Base-by-base conservation (phyloP, 768 basidiomycete species). In the Amanita polypyramis region DNA sequence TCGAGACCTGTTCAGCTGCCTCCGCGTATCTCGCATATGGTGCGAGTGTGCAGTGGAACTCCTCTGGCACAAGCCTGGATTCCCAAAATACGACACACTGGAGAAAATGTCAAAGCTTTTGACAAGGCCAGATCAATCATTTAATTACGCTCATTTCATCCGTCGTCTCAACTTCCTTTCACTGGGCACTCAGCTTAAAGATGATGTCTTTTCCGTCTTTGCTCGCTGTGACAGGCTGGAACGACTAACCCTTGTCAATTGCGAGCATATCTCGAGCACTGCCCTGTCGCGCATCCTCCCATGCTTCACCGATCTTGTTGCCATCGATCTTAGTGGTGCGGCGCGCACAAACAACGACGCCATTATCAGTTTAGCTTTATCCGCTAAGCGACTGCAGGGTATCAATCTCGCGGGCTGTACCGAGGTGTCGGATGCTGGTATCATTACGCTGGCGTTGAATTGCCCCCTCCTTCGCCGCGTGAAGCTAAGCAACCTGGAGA, bases 31-130 rank as follows among this genome's bases (percentile, higher is more conserved):
- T 15, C 81, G 89, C 49, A 75, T 80, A 21, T 99, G 95, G 93
- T 97, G 92, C 72, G 85, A 94, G 60, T 96, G 92, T 64, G 82
- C 91, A 25, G 92, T 94, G 36, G 90, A 97, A 63, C 75, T 97
- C 17, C 73, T 98, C 19, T 99, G 94, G 94, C 85, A 92, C 64
- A 85, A 88, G 58, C 94, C 94, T 15, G 71, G 72, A 45, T 80
- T 98, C 60, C 69, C 79, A 20, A 78, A 77, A 50, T 70, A 79
- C 49, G 66, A 74, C 47, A 82, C 85, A 32, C 76, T 96, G 46
- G 73, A 81, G 59, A 81, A 82, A 64, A 83, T 97, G 77, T 76
- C 88, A 57, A 68, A 73, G 49, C 71, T 92, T 42, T 70, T 98
- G 54, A 68, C 72, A 23, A 66, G 69, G 33, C 65, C 73, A 15